These are phyloP conservation scores for Pythium vanterpoolii DNA, from an alignment of 352 stramenopile genomes.

Conservation along the genomic window DNA sequence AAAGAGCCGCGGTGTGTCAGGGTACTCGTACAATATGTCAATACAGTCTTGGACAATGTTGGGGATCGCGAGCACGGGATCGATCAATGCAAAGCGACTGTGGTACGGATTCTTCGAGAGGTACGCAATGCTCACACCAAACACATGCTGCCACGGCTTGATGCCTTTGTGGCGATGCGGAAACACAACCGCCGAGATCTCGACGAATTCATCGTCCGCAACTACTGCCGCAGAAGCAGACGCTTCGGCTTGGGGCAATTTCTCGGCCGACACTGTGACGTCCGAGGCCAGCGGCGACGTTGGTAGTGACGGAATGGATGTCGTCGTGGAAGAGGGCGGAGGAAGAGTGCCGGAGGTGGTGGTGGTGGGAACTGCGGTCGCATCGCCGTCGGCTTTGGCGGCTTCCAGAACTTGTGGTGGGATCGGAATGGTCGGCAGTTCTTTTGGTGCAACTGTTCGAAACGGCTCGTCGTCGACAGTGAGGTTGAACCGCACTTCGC, in stretches of 20 bases:
- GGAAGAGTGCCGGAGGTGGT: not conserved
- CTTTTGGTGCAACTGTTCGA: slow-evolving; percentile 18
- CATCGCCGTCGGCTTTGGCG: slow-evolving; percentile 15
- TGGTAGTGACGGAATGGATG: slow-evolving; percentile 12
- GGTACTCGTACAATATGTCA: slow-evolving; percentile 55
- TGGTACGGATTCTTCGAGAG: slow-evolving; percentile 79
- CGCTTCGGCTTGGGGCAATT: slow-evolving; percentile 17
- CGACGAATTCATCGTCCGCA: slow-evolving; percentile 34
- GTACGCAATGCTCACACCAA: slow-evolving; percentile 69
- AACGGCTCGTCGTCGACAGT: slow-evolving; percentile 62
- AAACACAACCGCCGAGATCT: slow-evolving; percentile 55
- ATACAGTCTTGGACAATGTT: slow-evolving; percentile 81
- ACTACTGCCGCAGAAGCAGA: slow-evolving; percentile 10
- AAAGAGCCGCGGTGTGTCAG: slow-evolving; percentile 70
- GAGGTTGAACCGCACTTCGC: slow-evolving; percentile 67
- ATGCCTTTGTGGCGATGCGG: slow-evolving; percentile 69
- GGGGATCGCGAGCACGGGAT: slow-evolving; percentile 64
- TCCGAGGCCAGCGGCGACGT: slow-evolving; percentile 22
- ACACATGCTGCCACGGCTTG: slow-evolving; percentile 83
- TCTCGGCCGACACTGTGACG: slow-evolving; percentile 26
- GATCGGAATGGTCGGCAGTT: slow-evolving; percentile 24
- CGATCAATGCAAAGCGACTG: slow-evolving; percentile 73
- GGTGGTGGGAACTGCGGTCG: not conserved
- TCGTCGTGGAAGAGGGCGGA: not conserved
- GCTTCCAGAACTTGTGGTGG: not conserved